Percentiles rank a stretch among this genome's conserved stretches.
Conservation (phyloP, 257 asterid species). For the Nyctanthes arbortristis region DNA sequence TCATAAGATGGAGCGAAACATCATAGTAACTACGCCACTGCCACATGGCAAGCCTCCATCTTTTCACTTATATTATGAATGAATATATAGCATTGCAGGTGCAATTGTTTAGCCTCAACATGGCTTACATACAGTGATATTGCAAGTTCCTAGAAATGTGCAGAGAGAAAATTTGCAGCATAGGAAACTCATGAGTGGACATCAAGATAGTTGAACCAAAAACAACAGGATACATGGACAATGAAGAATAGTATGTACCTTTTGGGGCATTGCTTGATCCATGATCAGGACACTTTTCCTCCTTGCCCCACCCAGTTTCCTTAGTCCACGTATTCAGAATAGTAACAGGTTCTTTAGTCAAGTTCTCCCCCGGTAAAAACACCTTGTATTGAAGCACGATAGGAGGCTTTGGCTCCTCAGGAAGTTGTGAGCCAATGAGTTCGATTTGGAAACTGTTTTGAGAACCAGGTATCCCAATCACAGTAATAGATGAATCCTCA, state of each 20-base stretch:
- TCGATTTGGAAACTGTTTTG: constrained; percentile 64
- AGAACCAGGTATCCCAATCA: constrained; percentile 75
- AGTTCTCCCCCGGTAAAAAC: constrained; percentile 69
- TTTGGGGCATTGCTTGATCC: constrained; percentile 33
- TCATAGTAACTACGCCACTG: neutral
- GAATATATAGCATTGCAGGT: neutral
- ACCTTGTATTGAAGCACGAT: constrained; percentile 67
- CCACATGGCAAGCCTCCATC: neutral
- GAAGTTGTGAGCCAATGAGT: constrained; percentile 56
- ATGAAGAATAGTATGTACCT: constrained; percentile 41
- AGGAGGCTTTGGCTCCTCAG: constrained; percentile 60
- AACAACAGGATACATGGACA: constrained; percentile 1
- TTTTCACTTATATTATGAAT: constrained; percentile 4
- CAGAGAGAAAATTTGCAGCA: neutral
- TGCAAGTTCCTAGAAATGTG: neutral
- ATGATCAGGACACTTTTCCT: constrained; percentile 83
- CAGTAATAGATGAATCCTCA: constrained; percentile 79
- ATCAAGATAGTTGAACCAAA: neutral
- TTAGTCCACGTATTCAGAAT: constrained; percentile 80
- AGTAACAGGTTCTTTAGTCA: constrained; percentile 68
- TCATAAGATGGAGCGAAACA: neutral
- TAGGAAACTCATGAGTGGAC: too few relatives aligned
- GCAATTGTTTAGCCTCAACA: too few relatives aligned
- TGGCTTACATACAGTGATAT: neutral
- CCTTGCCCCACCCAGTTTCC: constrained; percentile 84